phyloP scores from a whole-genome alignment of 768 basidiomycete species.

The Boletus rubropictus region DNA sequence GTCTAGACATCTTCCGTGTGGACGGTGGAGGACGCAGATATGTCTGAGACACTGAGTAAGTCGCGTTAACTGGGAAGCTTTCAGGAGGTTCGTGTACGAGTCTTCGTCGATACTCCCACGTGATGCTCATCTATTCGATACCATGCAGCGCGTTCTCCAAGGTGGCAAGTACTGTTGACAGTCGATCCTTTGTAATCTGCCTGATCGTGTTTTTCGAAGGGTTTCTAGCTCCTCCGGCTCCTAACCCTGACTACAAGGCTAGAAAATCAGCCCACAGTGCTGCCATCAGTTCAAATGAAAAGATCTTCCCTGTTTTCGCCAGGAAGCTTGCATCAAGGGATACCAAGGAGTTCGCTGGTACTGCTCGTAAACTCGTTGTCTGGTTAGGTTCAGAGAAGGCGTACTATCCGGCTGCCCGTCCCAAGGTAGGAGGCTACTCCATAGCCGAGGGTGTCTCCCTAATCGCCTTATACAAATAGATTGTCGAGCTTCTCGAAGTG shows the following conservation, averaged over 20 bases:
- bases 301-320: slow-evolving; percentile 33
- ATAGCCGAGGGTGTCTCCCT: slow-evolving; percentile 1
- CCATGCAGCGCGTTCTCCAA: slow-evolving; percentile 12
- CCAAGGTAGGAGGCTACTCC: slow-evolving; percentile 36
- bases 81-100: too few relatives aligned
- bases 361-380: slow-evolving; percentile 33
- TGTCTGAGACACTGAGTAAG: too few relatives aligned
- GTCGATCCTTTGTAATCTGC: background rate
- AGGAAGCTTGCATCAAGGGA: slow-evolving; percentile 31
- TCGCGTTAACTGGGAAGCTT: too few relatives aligned
- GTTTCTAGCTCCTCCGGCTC: background rate
- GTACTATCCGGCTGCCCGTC: slow-evolving; percentile 47
- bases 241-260: slow-evolving; percentile 1
- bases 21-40: too few relatives aligned
- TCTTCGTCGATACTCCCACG: too few relatives aligned
- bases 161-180: slow-evolving; percentile 1
- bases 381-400: slow-evolving; percentile 47
- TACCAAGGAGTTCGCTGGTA: slow-evolving; percentile 14
- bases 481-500: slow-evolving; percentile 46
- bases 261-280: slow-evolving; percentile 14
- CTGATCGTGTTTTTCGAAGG: slow-evolving; percentile 7
- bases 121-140: background rate
- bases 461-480: slow-evolving; percentile 31
- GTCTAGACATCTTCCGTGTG: too few relatives aligned
- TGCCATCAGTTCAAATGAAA: slow-evolving; percentile 30